Base-by-base conservation (phyloP, 2,329 filamentous ascomycete genomes). In the Trichocomaceae sp. region DNA sequence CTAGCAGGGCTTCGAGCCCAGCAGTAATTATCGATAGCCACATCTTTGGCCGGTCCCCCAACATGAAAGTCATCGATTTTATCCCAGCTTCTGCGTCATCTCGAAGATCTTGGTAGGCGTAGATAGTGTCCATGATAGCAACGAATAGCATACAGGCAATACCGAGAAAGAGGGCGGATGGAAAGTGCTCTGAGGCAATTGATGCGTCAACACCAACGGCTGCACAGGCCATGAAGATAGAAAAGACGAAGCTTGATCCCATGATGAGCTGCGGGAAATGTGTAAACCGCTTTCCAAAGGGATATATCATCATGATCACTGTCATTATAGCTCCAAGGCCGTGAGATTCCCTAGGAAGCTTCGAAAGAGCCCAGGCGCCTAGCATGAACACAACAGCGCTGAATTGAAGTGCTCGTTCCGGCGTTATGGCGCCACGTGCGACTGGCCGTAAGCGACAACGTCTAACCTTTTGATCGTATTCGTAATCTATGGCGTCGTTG, bases 81-180 rank as follows among this genome's bases (percentile, higher is more conserved):
- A 22, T 5, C 1, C 45, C 45, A 19, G 37, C 20, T 29, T 41
- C 37, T 2, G 48, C 42, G 19, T 56, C 26, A 5, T 56, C 50
- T 1, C 37, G 50, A 22, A 52, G 17, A 44, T 52, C 50, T 29
- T 49, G 54, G 29, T 49, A 56, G 12, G 54, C n/a, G 17, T 52
- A n/a, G 7, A 52, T 33, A 15, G 50, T 51, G 17, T 46, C 22
- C 15, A 33, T n/a, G 8, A 56, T 45, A 10, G 47, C 29, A 6
- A 44, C 23, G 10, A 56, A 37, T 12, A 45, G n/a, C 23, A 49
- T 29, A 13, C 26, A 35, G 19, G 42, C 44, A 6, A 48, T 2
- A 2, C 45, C 54, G 4, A 56, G 45, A 37, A 19, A 52, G 6
- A 44, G 6, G 2, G 50, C 37, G 8, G 49, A 52, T 29, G 12